Evolutionary conservation across 2,329 filamentous ascomycete genomes (phyloP).

Genomic region (Bipolaris bicolor): DNA sequence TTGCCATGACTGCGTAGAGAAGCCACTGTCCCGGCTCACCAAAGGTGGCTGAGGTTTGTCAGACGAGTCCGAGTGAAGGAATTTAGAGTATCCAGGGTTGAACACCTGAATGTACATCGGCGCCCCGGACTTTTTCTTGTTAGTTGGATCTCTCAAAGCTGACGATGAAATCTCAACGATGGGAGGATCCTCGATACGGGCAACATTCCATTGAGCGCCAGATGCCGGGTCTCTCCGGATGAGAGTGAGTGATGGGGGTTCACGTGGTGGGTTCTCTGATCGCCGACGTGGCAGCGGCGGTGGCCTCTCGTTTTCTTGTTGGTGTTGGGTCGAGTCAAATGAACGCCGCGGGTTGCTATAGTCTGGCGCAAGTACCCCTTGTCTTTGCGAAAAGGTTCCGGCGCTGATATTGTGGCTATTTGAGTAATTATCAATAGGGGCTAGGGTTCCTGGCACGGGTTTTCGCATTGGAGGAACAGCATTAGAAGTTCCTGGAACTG

Average conservation of each 20-base stretch:
- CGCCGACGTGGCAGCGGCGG: conserved; percentile 28
- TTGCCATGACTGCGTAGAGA: conserved; percentile 20
- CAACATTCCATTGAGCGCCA: conserved; percentile 59
- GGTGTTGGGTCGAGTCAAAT: conserved; percentile 29
- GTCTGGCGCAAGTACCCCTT: conserved; percentile 24
- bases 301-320: conserved; percentile 31
- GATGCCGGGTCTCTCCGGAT: conserved; percentile 59
- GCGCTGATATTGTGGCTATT: conserved; percentile 39
- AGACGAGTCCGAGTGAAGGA: conserved; percentile 49
- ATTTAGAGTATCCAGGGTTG: conserved; percentile 66
- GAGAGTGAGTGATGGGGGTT: conserved; percentile 51
- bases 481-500: conserved; percentile 23
- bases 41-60: conserved; percentile 20
- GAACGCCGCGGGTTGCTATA: conserved; percentile 32
- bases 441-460: conserved; percentile 36
- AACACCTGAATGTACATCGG: conserved; percentile 61
- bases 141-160: conserved; percentile 33
- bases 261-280: conserved; percentile 20
- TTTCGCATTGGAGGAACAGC: conserved; percentile 31
- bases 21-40: conserved; percentile 22
- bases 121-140: conserved; percentile 48
- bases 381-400: conserved; percentile 24
- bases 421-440: conserved; percentile 33
- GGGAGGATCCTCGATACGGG: conserved; percentile 55
- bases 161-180: conserved; percentile 54